Percentiles rank a stretch among this genome's conserved stretches.
These are phyloP conservation scores for Aspergillus fructus DNA, from an alignment of 2,329 filamentous ascomycete genomes.

Conservation along the genomic window DNA sequence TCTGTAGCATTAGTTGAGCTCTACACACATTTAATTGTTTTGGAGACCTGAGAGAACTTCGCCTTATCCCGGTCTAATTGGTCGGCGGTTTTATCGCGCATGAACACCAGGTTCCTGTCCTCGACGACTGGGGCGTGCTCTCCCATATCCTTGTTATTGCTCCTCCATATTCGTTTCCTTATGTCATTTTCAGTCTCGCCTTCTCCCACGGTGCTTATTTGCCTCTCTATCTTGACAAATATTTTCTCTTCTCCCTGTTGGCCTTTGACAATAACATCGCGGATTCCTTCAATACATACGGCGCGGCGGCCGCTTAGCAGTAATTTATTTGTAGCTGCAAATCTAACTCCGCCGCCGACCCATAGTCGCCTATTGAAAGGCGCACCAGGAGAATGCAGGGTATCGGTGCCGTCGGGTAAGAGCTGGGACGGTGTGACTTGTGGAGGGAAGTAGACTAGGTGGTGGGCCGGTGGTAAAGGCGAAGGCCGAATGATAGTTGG, in stretches of 20 bases:
- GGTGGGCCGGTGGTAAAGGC: conserved; percentile 59
- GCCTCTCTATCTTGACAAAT: conserved; percentile 61
- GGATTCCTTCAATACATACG: conserved; percentile 49
- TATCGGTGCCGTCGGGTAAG: conserved; percentile 80
- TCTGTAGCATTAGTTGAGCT: conserved; percentile 14
- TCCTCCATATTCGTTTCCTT: conserved; percentile 45
- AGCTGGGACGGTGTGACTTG: conserved; percentile 62
- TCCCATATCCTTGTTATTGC: conserved; percentile 41
- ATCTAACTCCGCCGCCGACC: conserved; percentile 74
- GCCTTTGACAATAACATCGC: conserved; percentile 52
- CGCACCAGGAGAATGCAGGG: conserved; percentile 69
- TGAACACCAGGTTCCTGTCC: conserved; percentile 63
- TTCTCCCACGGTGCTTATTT: conserved; percentile 45
- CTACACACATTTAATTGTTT: conserved; percentile 37
- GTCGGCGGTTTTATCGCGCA: conserved; percentile 51
- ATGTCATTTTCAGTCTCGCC: conserved; percentile 34
- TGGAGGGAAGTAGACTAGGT: conserved; percentile 84
- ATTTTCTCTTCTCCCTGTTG: conserved; percentile 54
- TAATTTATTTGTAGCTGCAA: conserved; percentile 38
- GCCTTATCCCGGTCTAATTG: conserved; percentile 27
- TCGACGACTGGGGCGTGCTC: conserved; percentile 54
- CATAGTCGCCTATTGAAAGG: conserved; percentile 79
- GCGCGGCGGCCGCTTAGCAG: conserved; percentile 37
- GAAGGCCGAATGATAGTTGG: conserved; percentile 32
- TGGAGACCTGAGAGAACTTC: conserved; percentile 23